Base-by-base conservation (phyloP, 2,329 filamentous ascomycete genomes). In the Chalara sp. region DNA sequence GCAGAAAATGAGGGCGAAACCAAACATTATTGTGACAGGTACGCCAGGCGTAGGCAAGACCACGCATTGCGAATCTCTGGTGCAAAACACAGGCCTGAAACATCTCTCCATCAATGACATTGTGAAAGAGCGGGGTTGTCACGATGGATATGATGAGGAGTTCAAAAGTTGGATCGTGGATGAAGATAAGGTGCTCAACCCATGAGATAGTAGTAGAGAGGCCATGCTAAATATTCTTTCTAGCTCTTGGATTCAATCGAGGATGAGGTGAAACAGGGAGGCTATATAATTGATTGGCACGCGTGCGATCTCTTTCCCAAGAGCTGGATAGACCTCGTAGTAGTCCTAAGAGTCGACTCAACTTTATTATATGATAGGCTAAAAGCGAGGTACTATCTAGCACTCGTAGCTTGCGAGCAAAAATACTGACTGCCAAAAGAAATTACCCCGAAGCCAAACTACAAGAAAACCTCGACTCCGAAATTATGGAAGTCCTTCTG, bases 1-100 rank as follows among this genome's bases (percentile, higher is more conserved):
- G 48, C 6, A 37, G 32, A 52, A 13, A 5, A 60, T 60, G 56
- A 73, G 81, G 59, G 71, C 66, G 32, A 70, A 72, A 56, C 93
- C 93, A 32, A 99, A 97, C 69, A 89, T 99, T 63, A 86, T 99
- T 60, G 78, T 99, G 58, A 97, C 93, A 40, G 93, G 93, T 57
- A 99, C 93, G 21, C 93, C 93, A 0, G 93, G 93, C 50, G 89
- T 95, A 31, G 93, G 93, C 64, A 99, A 99, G 74, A 96, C 91
- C 13, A 95, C 88, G 6, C 91, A 96, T 68, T 89, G 87, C 65
- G 88, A 95, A 68, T 77, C 82, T 62, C 74, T 99, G 46, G 88
- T 89, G 6, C 76, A 86, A 64, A 81, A 79, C 53, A 87, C 86
- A 6, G 87, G 86, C 1, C 72, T 97, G 57, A 84, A 83, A 62